These are phyloP conservation scores for Oryza officinalis DNA, from an alignment of 176 grass and related monocot species.

Conservation along the genomic window DNA sequence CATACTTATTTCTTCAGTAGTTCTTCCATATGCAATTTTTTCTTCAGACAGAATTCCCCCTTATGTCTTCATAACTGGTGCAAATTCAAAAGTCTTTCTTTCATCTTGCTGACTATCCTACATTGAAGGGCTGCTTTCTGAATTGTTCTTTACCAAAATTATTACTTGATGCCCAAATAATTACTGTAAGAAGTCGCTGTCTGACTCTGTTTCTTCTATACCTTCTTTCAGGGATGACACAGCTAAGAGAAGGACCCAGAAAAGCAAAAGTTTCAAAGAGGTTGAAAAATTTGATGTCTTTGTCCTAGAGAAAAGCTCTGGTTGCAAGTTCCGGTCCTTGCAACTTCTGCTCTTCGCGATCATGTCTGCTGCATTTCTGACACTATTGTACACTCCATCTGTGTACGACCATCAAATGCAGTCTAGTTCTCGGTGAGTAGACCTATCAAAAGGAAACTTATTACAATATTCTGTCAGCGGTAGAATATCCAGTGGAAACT, in stretches of 20 bases:
- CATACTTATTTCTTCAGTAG: background rate
- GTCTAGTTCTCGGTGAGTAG: slow-evolving; percentile 62
- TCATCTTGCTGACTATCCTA: background rate
- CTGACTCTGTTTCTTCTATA: slow-evolving; percentile 29
- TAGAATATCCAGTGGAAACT: slow-evolving; percentile 8
- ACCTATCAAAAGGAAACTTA: background rate
- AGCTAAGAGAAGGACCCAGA: slow-evolving; percentile 67
- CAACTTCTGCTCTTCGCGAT: slow-evolving; percentile 78
- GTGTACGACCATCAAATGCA: slow-evolving; percentile 70
- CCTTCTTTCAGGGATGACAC: slow-evolving; percentile 64
- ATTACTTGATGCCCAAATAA: slow-evolving; percentile 8
- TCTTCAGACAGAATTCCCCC: background rate
- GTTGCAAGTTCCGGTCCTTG: slow-evolving; percentile 79
- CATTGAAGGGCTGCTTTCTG: background rate
- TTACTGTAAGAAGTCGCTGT: background rate
- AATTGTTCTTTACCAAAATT: background rate
- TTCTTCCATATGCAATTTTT: background rate
- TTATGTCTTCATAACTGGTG: background rate
- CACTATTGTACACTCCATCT: slow-evolving; percentile 72
- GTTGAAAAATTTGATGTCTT: slow-evolving; percentile 75
- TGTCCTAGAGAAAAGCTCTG: slow-evolving; percentile 61
- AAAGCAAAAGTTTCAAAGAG: slow-evolving; percentile 80
- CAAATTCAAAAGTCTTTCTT: background rate
- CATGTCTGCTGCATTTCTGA: slow-evolving; percentile 78
- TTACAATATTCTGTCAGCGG: background rate